Conservation (phyloP, 2,329 filamentous ascomycete genomes). For the Cadophora sp. region DNA sequence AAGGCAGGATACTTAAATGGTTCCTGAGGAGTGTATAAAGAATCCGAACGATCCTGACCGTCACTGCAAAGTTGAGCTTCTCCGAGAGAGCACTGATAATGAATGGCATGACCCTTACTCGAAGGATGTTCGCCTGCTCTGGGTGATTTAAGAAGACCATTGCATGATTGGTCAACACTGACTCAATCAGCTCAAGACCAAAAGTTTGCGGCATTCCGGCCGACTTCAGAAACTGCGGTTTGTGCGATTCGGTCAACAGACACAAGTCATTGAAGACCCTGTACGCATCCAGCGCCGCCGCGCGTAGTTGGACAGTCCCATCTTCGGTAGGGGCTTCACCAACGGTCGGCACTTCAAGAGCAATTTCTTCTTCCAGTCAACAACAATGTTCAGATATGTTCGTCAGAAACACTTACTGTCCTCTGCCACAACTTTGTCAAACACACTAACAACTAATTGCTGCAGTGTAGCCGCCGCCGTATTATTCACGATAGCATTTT, state of each 20-base stretch:
- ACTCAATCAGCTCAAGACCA: conserved; percentile 90
- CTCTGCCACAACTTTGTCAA: conserved; percentile 87
- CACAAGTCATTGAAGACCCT: conserved; percentile 90
- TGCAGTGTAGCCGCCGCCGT: conserved; percentile 96
- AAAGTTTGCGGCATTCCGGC: conserved; percentile 81
- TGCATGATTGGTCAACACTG: conserved; percentile 85
- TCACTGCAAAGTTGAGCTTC: conserved; percentile 79
- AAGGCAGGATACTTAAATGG: conserved; percentile 75
- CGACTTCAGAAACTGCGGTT: conserved; percentile 81
- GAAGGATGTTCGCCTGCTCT: conserved; percentile 82
- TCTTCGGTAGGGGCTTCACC: conserved; percentile 73
- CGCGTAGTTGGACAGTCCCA: conserved; percentile 69
- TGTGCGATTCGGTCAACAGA: conserved; percentile 83
- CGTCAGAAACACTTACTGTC: conserved; percentile 64
- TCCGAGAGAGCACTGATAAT: conserved; percentile 80
- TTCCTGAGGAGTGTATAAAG: conserved; percentile 81
- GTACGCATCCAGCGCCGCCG: conserved; percentile 86
- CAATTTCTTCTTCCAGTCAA: conserved; percentile 34
- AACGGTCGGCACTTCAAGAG: conserved; percentile 60
- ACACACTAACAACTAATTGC: conserved; percentile 89
- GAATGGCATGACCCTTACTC: conserved; percentile 81
- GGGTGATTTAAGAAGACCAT: conserved; percentile 77
- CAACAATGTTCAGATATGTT: background rate
- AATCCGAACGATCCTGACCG: conserved; percentile 82
- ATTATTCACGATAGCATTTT: conserved; percentile 92